Percentiles rank a stretch among this genome's conserved stretches.
Conservation (phyloP, 2,329 filamentous ascomycete species). For the Akanthomyces uredinophilus region DNA sequence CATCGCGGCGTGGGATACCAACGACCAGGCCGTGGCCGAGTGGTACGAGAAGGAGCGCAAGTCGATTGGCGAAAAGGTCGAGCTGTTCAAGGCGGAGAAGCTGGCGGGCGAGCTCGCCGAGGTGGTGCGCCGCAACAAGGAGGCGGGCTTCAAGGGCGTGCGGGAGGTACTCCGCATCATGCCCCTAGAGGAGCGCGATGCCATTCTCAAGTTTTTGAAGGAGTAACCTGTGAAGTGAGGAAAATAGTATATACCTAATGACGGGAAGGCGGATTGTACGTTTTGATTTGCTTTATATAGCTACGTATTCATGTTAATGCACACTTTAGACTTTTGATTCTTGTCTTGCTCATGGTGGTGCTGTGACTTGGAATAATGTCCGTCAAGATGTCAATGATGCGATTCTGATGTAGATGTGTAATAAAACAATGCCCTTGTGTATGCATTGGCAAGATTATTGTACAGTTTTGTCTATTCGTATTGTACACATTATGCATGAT, state of each 20-base stretch:
- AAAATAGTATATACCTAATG: neutral
- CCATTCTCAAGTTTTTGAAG: constrained; percentile 60
- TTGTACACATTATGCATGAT: no score
- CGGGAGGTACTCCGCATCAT: constrained; percentile 80
- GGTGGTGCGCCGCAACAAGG: constrained; percentile 43
- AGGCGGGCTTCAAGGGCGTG: constrained; percentile 78
- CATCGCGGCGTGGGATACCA: constrained; percentile 68
- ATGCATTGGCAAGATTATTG: no score
- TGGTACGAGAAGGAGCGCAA: constrained; percentile 98
- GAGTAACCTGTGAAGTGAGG: constrained; percentile 27
- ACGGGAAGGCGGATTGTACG: constrained; percentile 2
- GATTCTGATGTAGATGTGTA: no score
- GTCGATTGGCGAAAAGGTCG: constrained; percentile 75
- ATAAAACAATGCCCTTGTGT: no score
- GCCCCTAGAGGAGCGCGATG: constrained; percentile 82
- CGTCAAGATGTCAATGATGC: no score
- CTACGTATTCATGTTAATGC: constrained; percentile 5
- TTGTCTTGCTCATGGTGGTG: no score
- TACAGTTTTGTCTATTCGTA: no score
- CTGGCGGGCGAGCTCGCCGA: constrained; percentile 44
- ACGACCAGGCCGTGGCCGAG: constrained; percentile 77
- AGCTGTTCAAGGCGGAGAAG: constrained; percentile 72
- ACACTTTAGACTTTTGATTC: neutral
- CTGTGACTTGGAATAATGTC: no score
- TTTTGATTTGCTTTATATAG: neutral